Conservation (phyloP, 116 monocot species). For the Trichopus zeylanicus region DNA sequence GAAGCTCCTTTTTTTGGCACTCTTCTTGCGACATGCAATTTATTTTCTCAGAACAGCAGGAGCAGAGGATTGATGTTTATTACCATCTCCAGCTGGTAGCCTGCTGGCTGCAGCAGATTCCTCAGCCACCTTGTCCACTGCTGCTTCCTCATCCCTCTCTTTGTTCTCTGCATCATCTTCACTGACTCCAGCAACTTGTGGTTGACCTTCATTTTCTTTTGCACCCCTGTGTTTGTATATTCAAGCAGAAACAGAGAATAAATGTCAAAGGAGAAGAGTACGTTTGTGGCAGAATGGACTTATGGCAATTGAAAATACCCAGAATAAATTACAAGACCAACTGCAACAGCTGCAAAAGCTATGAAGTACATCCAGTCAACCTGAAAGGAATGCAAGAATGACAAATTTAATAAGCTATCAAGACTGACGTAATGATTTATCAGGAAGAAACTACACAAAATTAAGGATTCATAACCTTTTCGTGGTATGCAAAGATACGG, state of each 20-base stretch:
- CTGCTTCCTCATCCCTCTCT: constrained; percentile 49
- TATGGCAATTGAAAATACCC: constrained; percentile 21
- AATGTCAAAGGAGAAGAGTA: not conserved
- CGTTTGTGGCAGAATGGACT: not conserved
- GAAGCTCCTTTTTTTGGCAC: not conserved
- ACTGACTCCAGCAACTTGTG: constrained; percentile 19
- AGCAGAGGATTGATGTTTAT: constrained; percentile 11
- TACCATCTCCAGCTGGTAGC: not conserved
- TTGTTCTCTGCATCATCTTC: constrained; percentile 19
- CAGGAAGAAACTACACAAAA: not conserved
- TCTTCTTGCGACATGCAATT: not conserved
- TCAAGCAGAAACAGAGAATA: not conserved
- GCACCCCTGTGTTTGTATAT: constrained; percentile 13
- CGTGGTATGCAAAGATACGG: constrained; percentile 85
- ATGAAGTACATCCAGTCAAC: constrained; percentile 92
- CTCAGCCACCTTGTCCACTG: constrained; percentile 2
- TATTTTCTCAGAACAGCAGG: not conserved
- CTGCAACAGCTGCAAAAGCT: constrained; percentile 65
- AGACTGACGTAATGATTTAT: not conserved
- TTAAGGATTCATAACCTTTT: constrained; percentile 38
- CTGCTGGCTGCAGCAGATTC: not conserved
- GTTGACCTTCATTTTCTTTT: constrained; percentile 13
- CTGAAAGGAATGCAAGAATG: constrained; percentile 19
- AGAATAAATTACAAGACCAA: constrained; percentile 75
- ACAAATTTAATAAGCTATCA: not conserved